Conservation (phyloP, 139 green algal species). For the Haematococcus sp. region DNA sequence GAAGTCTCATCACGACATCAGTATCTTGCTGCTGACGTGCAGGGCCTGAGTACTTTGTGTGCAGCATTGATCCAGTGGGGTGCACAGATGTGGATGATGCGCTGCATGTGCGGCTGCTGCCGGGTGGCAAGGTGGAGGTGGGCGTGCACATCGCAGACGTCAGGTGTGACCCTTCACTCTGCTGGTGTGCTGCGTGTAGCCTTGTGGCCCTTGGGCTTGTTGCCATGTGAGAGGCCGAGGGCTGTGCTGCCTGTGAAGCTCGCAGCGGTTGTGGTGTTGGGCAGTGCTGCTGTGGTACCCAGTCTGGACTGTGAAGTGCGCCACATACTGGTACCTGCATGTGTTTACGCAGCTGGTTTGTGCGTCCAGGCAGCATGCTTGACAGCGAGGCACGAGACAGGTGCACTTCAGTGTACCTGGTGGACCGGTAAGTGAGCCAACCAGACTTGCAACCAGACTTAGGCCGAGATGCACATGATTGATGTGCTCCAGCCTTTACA, state of each 20-base stretch:
- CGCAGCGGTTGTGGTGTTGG: too few species aligned
- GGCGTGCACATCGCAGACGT: conserved; percentile 66
- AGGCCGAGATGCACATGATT: neutral
- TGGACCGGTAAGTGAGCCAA: conserved; percentile 31
- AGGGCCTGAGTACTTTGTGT: conserved; percentile 41
- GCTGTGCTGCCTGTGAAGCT: too few species aligned
- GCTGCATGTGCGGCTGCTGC: conserved; percentile 43
- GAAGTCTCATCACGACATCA: too few species aligned
- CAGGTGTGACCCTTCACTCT: too few species aligned
- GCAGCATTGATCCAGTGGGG: conserved; percentile 47
- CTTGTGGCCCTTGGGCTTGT: too few species aligned
- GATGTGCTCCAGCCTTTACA: too few species aligned
- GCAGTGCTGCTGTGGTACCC: too few species aligned
- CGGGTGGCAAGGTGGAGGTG: conserved; percentile 36
- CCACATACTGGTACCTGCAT: neutral
- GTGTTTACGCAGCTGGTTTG: conserved; percentile 40
- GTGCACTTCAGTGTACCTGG: conserved; percentile 55
- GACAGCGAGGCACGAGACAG: conserved; percentile 50
- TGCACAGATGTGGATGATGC: conserved; percentile 68
- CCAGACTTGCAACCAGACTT: neutral
- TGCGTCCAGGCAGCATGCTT: conserved; percentile 39
- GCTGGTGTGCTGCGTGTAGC: too few species aligned
- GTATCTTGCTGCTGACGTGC: too few species aligned
- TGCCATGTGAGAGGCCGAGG: too few species aligned
- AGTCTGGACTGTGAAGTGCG: too few species aligned